Conservation (phyloP, 495 filamentous ascomycete species). For the Saxispiralis lemnorum region DNA sequence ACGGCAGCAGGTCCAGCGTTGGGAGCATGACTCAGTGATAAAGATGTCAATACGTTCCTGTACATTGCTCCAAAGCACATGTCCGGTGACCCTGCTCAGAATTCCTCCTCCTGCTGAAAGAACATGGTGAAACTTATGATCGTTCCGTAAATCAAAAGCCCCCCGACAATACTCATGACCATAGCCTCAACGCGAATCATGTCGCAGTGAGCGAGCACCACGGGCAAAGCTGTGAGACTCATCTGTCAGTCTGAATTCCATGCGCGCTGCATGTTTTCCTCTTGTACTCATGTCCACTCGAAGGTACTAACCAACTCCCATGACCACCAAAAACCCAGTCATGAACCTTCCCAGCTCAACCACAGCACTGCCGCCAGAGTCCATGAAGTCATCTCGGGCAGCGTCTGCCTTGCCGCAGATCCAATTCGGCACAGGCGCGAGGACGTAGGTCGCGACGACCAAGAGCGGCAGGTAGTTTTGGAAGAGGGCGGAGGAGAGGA, state of each 20-base stretch:
- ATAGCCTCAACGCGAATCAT: slow-evolving; percentile 71
- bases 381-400: slow-evolving; percentile 94
- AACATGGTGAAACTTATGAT: slow-evolving; percentile 97
- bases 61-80: too few species aligned
- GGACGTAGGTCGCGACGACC: slow-evolving; percentile 84
- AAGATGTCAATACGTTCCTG: too few species aligned
- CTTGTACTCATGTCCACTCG: neutral
- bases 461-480: slow-evolving; percentile 82
- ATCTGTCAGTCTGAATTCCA: too few species aligned
- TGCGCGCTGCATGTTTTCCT: neutral
- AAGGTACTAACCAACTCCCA: slow-evolving; percentile 76
- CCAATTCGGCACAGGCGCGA: slow-evolving; percentile 92
- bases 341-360: slow-evolving; percentile 86
- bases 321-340: slow-evolving; percentile 91
- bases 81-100: slow-evolving; percentile 18
- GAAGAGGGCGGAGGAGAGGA: slow-evolving; percentile 90
- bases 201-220: slow-evolving; percentile 65
- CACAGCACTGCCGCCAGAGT: slow-evolving; percentile 62
- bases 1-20: too few species aligned
- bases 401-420: slow-evolving; percentile 62
- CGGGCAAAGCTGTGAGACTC: slow-evolving; percentile 56
- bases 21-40: too few species aligned
- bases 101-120: slow-evolving; percentile 92
- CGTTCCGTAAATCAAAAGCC: slow-evolving; percentile 87
- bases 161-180: slow-evolving; percentile 86